Base-by-base conservation (phyloP, 116 monocot species). In the Thalassia testudinum region DNA sequence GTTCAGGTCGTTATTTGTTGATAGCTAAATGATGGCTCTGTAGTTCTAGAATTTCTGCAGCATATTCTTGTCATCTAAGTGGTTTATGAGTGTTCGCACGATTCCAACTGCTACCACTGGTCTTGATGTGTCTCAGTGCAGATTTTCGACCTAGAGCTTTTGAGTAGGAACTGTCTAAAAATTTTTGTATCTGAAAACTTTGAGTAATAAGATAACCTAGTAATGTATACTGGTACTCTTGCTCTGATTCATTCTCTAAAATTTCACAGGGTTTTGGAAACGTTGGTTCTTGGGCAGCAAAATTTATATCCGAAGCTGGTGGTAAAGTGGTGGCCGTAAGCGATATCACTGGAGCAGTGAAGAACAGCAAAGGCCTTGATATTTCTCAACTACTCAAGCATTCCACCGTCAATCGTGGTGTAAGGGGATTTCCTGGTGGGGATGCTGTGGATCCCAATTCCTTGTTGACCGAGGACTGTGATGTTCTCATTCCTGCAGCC, bases 401-500 rank as follows among this genome's bases (percentile, higher is more conserved):
- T 50, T 37, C 64, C 0, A 4, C 24, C 12, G 66, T 61, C 27
- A 75, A 68, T 65, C 65, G 59, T 38, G 83, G 83, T 11, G 43
- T 83, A 25, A 78, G 75, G 43, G 83, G 83, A 22, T 83, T 83
- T 59, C n/a, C 43, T 43, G 83, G 78, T 27, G 83, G 83, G 55
- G 78, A 78, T 53, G 24, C 62, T 18, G 19, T 78, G 40, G 75
- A 83, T 61, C 63, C 78, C 17, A 69, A 60, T 6, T 66, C 60
- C 17, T 19, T 83, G 44, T 51, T 83, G 17, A 72, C 72, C 37
- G 83, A 83, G 64, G 83, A 83, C 50, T 83, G 83, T 48, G 83
- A 83, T 56, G 78, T 83, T 42, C 72, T 83, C n/a, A 75, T 83
- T 40, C 83, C 83, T 12, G 83, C 83, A 54, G 83, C 83, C 2